A percentile compares a stretch with the other conserved stretches of the same genome.
Conservation (phyloP, 2,329 filamentous ascomycete species). For the Domatiomyces globalis region DNA sequence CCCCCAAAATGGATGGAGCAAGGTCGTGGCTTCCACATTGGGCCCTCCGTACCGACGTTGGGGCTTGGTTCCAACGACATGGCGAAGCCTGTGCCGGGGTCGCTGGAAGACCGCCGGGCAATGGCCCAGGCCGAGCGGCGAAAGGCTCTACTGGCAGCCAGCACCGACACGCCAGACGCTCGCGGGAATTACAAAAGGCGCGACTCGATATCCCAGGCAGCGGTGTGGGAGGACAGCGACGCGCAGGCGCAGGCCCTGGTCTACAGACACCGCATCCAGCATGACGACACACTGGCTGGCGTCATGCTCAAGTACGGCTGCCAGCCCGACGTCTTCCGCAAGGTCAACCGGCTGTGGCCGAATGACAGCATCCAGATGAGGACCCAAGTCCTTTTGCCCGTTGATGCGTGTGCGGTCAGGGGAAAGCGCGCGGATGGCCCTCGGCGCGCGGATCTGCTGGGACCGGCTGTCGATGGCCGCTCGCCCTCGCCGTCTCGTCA, state of each 20-base stretch:
- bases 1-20: conserved; percentile 14
- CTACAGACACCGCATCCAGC: conserved; percentile 75
- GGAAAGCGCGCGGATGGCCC: conserved; percentile 18
- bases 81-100: conserved; percentile 18
- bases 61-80: neutral
- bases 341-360: conserved; percentile 87
- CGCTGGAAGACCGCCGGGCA: conserved; percentile 32
- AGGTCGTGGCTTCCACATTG: conserved; percentile 14
- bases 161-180: conserved; percentile 25
- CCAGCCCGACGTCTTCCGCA: conserved; percentile 65
- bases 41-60: neutral
- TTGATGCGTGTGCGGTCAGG: conserved; percentile 76
- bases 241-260: conserved; percentile 60
- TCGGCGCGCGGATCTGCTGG: conserved; percentile 10
- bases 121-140: conserved; percentile 35
- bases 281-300: conserved; percentile 76
- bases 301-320: conserved; percentile 85
- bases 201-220: conserved; percentile 27
- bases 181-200: conserved; percentile 32
- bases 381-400: conserved; percentile 67
- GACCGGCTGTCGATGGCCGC: conserved; percentile 1
- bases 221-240: conserved; percentile 20
- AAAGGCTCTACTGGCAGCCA: conserved; percentile 31
- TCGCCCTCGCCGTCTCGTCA: conserved; percentile 7
- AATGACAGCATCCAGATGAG: conserved; percentile 79